Evolutionary conservation across 352 stramenopile species (phyloP).

Genomic region (Pythium chondricola): DNA sequence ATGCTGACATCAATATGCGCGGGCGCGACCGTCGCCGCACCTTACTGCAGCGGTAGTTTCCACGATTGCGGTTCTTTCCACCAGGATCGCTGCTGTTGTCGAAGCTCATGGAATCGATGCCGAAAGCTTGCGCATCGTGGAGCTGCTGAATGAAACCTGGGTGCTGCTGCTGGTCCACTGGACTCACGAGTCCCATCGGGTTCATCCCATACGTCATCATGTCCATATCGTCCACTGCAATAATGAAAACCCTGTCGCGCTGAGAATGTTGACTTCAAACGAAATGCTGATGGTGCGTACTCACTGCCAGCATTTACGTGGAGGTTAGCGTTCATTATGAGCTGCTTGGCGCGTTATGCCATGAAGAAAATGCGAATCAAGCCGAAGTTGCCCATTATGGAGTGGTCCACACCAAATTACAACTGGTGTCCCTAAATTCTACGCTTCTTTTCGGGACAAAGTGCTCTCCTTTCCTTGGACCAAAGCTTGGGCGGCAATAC

Average conservation of each 20-base stretch:
- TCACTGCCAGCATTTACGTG: constrained; percentile 17
- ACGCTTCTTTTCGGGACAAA: neutral
- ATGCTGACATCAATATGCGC: too few species aligned
- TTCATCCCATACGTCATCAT: constrained; percentile 55
- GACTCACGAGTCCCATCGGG: constrained; percentile 33
- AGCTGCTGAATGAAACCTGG: constrained; percentile 49
- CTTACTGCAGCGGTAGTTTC: constrained; percentile 86
- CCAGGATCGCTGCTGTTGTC: constrained; percentile 27
- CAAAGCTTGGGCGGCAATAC: too few species aligned
- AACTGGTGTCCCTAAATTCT: neutral
- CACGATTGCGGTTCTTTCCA: constrained; percentile 71
- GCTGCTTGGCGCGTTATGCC: too few species aligned
- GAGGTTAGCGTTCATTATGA: constrained; percentile 20
- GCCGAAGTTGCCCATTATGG: neutral
- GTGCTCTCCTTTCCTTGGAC: constrained; percentile 13
- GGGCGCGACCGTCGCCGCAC: too few species aligned
- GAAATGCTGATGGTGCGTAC: constrained; percentile 1
- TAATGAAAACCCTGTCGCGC: neutral
- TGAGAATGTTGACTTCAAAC: neutral
- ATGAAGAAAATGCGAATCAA: constrained; percentile 11
- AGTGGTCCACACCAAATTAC: constrained; percentile 6
- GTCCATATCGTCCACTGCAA: constrained; percentile 39
- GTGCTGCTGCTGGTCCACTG: constrained; percentile 14
- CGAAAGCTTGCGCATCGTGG: constrained; percentile 31
- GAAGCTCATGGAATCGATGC: constrained; percentile 29